A percentile compares a stretch with the other conserved stretches of the same genome.
Evolutionary conservation across 2,329 filamentous ascomycete species (phyloP).

Genomic region (Rutstroemia sydowiana): DNA sequence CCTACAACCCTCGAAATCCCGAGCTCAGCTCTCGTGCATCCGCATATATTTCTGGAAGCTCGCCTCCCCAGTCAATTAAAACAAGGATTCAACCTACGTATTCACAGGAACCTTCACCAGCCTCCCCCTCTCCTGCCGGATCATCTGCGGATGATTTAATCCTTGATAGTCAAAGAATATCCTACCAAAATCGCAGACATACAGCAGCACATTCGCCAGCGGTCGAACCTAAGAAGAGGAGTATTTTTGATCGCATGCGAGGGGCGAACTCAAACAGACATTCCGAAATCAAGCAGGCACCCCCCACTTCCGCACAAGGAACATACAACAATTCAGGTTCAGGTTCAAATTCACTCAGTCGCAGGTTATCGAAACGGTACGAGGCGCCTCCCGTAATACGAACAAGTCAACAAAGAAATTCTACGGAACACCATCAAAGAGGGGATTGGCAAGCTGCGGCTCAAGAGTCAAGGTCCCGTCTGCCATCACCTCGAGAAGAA

Average conservation of each 20-base stretch:
- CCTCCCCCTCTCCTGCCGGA: slow-evolving; percentile 11
- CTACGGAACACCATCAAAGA: slow-evolving; percentile 35
- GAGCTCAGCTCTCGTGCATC: slow-evolving; percentile 19
- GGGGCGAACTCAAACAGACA: slow-evolving; percentile 18
- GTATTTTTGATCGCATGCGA: slow-evolving; percentile 28
- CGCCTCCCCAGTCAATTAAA: slow-evolving; percentile 19
- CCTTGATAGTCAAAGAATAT: slow-evolving; percentile 18
- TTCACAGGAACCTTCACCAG: slow-evolving; percentile 15
- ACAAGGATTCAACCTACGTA: slow-evolving; percentile 23
- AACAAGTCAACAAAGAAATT: slow-evolving; percentile 34
- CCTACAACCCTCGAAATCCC: slow-evolving; percentile 17
- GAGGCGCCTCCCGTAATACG: slow-evolving; percentile 38
- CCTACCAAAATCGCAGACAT: slow-evolving; percentile 15
- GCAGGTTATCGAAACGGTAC: slow-evolving; percentile 50
- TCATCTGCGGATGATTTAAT: slow-evolving; percentile 25
- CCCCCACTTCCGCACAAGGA: slow-evolving; percentile 10
- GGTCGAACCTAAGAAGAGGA: slow-evolving; percentile 26
- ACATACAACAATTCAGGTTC: slow-evolving; percentile 38
- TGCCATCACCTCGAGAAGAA: slow-evolving; percentile 27
- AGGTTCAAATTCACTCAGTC: slow-evolving; percentile 41
- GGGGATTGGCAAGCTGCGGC: slow-evolving; percentile 29
- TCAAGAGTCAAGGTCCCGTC: slow-evolving; percentile 21
- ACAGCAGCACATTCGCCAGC: slow-evolving; percentile 16
- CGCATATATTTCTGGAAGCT: slow-evolving; percentile 18
- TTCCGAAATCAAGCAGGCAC: slow-evolving; percentile 19